phyloP scores from a whole-genome alignment of 1,139 yeast species.

The Spathaspora sp. region DNA sequence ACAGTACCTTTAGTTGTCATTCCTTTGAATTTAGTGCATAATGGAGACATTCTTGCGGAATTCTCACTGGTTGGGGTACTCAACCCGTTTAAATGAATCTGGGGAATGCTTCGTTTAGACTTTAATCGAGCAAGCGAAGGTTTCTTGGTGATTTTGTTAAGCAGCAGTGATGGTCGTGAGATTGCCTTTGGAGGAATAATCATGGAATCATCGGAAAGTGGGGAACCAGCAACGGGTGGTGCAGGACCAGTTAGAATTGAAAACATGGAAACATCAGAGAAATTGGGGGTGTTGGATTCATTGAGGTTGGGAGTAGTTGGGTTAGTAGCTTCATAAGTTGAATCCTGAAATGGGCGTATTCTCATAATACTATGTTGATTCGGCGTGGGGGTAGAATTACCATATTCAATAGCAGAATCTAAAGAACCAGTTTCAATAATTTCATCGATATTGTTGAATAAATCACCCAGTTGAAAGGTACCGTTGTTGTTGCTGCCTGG shows the following conservation, averaged over 20 bases:
- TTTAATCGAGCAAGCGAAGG: constrained; percentile 22
- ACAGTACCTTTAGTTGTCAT: constrained; percentile 14
- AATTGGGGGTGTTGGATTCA: constrained; percentile 22
- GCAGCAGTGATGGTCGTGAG: constrained; percentile 8
- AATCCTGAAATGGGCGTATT: not conserved
- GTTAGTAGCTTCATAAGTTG: not conserved
- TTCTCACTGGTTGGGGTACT: constrained; percentile 15
- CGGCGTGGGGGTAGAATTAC: constrained; percentile 8
- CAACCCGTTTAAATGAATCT: constrained; percentile 1
- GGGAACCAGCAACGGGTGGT: not conserved
- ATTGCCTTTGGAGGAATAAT: constrained; percentile 13
- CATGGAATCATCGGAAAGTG: constrained; percentile 11
- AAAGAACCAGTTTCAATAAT: constrained; percentile 28
- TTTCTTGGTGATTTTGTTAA: constrained; percentile 20
- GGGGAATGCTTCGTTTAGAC: constrained; percentile 4
- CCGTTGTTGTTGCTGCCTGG: constrained; percentile 5
- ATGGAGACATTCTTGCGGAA: constrained; percentile 19
- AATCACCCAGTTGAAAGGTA: not conserved
- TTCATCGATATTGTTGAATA: constrained; percentile 24
- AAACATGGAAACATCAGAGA: constrained; percentile 13
- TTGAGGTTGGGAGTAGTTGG: constrained; percentile 20
- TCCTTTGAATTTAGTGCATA: constrained; percentile 22
- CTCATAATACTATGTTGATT: not conserved
- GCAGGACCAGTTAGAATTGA: not conserved
- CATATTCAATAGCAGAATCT: constrained; percentile 28